Base-by-base conservation (phyloP, 139 green algal genomes). In the Chlamydomonas incerta region DNA sequence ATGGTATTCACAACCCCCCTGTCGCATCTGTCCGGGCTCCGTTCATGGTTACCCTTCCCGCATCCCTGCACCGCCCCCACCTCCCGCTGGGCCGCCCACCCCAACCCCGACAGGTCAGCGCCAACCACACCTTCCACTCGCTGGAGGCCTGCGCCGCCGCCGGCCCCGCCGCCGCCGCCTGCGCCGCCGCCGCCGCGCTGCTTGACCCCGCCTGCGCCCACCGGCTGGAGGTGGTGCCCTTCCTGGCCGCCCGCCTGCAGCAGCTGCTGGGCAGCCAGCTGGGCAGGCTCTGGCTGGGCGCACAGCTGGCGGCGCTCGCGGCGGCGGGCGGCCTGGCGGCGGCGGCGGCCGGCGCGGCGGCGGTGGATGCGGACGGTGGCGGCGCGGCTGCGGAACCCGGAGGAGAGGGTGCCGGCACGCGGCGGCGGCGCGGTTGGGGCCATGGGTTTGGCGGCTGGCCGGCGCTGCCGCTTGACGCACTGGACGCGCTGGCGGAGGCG, bases 241-340 rank as follows among this genome's bases (percentile, higher is more conserved):
- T 74, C 77, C 41, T 29, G 1, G 20, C 77, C 18, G 29, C 34
- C 35, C 77, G 77, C 41, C 77, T 83, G 41, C 15, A 28, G 13
- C 28, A 17, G 21, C 28, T 83, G 63, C 77, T 83, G 65, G 63
- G 67, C 5, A 65, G 33, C 29, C 63, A 83, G 15, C 15, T 65
- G 63, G 60, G 77, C 8, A 63, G 47, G 14, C 62, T 83, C 41
- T 83, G 77, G 77, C 60, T 83, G 60, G 77, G 63, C 1, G 63
- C 46, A 28, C 77, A 74, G 77, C 46, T 74, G 63, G 6, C 31
- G 29, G 62, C 77, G 77, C 46, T 74, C 14, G 6, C 31, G 63
- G 62, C 63, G 41, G 62, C 63, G 29, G 46, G 23, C 41, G 77
- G 26, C 11, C 11, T 46, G 65, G 13, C 77, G 29, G 28, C 8